phyloP scores from a whole-genome alignment of 2,329 filamentous ascomycete species.

The Aspergillus novoparasiticus region DNA sequence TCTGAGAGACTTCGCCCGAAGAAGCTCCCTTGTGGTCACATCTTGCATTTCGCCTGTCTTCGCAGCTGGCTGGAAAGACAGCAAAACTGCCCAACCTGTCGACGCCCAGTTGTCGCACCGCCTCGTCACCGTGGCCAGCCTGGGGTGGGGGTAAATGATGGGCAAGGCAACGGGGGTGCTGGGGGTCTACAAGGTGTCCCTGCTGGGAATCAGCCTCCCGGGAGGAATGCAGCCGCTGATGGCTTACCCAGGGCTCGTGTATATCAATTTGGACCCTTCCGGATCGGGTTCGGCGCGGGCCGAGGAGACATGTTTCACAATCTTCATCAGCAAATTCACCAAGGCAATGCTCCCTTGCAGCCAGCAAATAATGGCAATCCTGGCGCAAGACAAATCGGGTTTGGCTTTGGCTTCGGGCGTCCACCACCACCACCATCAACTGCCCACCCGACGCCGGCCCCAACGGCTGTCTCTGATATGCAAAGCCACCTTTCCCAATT shows the following conservation, averaged over 20 bases:
- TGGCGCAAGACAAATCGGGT: slow-evolving; percentile 41
- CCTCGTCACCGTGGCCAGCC: slow-evolving; percentile 36
- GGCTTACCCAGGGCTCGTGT: slow-evolving; percentile 57
- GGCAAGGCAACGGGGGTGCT: slow-evolving; percentile 25
- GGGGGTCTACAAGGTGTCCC: slow-evolving; percentile 33
- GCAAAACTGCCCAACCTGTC: slow-evolving; percentile 94
- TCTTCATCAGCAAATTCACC: slow-evolving; percentile 63
- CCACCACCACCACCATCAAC: slow-evolving; percentile 26
- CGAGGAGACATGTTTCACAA: slow-evolving; percentile 65
- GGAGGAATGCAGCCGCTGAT: slow-evolving; percentile 41
- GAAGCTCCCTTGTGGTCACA: slow-evolving; percentile 94
- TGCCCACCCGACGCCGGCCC: slow-evolving; percentile 18
- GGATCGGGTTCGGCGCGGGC: slow-evolving; percentile 69
- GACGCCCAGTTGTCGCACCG: slow-evolving; percentile 71
- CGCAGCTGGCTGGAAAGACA: slow-evolving; percentile 97
- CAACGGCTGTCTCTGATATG: slow-evolving; percentile 43
- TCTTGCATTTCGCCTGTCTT: slow-evolving; percentile 89
- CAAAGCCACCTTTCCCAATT: slow-evolving; percentile 65
- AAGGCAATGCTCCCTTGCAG: slow-evolving; percentile 50
- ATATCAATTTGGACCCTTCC: slow-evolving; percentile 73
- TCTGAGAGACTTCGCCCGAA: slow-evolving; percentile 87
- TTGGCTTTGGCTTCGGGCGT: slow-evolving; percentile 46
- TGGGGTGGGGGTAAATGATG: slow-evolving; percentile 29
- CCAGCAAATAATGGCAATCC: slow-evolving; percentile 34
- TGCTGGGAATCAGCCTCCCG: slow-evolving; percentile 42